phyloP scores from a whole-genome alignment of 768 basidiomycete genomes.

The Hysterangium stoloniferum region DNA sequence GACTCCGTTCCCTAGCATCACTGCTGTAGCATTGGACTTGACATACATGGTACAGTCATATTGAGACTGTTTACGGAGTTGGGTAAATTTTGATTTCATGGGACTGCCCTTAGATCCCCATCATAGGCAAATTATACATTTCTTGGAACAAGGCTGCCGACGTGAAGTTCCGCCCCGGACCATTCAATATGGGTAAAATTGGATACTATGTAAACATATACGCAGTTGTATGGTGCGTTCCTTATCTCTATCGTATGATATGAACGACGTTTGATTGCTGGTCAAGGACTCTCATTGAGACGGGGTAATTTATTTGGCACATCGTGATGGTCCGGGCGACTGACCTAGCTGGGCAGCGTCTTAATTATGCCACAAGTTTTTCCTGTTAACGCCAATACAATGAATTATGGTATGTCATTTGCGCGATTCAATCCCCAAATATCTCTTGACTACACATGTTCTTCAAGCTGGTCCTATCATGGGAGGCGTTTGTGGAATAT shows the following conservation, averaged over 20 bases:
- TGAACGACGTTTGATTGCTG: no score
- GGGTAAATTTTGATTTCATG: background rate
- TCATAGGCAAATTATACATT: conserved; percentile 12
- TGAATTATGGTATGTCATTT: conserved; percentile 12
- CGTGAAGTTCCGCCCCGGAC: conserved; percentile 14
- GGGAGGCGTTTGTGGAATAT: conserved; percentile 14
- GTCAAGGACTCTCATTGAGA: conserved; percentile 14
- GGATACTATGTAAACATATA: conserved; percentile 16
- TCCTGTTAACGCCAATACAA: conserved; percentile 15
- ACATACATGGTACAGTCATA: conserved; percentile 9
- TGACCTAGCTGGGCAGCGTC: conserved; percentile 2
- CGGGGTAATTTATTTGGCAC: conserved; percentile 11
- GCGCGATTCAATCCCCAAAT: background rate
- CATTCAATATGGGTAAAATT: conserved; percentile 15
- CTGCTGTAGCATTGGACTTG: conserved; percentile 16
- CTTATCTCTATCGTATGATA: background rate
- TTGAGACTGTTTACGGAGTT: background rate
- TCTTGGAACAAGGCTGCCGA: conserved; percentile 2
- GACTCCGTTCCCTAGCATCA: conserved; percentile 11
- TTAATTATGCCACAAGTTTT: conserved; percentile 19
- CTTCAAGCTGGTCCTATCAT: conserved; percentile 16
- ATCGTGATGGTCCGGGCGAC: no score
- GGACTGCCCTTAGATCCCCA: conserved; percentile 16
- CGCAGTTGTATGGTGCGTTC: conserved; percentile 15
- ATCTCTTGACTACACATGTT: background rate